Evolutionary conservation across 1,284 basidiomycete species (phyloP).

Genomic region (Prillingera fragicola): DNA sequence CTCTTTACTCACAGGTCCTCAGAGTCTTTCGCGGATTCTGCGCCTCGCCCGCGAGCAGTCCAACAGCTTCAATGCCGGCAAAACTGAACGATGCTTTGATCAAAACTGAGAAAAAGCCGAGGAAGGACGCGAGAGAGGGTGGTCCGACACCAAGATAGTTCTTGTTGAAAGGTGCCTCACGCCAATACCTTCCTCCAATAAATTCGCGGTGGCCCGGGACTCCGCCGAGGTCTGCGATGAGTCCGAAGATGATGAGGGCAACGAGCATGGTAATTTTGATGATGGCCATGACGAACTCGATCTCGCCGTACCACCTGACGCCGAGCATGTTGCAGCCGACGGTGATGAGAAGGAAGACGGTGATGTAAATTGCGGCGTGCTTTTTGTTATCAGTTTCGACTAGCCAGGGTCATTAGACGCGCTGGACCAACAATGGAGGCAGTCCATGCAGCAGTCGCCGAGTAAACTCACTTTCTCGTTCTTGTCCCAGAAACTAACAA

Average conservation of each 20-base stretch:
- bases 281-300: conserved; percentile 41
- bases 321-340: background rate
- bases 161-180: conserved; percentile 21
- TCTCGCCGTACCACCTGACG: conserved; percentile 35
- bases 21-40: conserved; percentile 64
- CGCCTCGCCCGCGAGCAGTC: conserved; percentile 48
- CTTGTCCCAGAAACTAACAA: conserved; percentile 44
- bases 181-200: conserved; percentile 23
- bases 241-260: conserved; percentile 54
- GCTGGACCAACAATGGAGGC: too few species aligned
- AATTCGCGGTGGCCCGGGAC: conserved; percentile 54
- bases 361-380: conserved; percentile 15
- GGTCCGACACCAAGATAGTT: conserved; percentile 13
- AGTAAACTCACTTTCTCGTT: too few species aligned
- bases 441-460: too few species aligned
- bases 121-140: conserved; percentile 45
- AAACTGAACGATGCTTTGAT: conserved; percentile 28
- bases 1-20: too few species aligned
- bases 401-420: too few species aligned
- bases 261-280: conserved; percentile 9
- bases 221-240: conserved; percentile 68
- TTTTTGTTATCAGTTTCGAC: conserved; percentile 19
- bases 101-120: conserved; percentile 59
- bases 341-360: conserved; percentile 8
- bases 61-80: conserved; percentile 45